Evolutionary conservation across 75 land plant species (phyloP), one percentile per base, ranked within the genome.

Genomic region (Sequoiadendron giganteum): DNA sequence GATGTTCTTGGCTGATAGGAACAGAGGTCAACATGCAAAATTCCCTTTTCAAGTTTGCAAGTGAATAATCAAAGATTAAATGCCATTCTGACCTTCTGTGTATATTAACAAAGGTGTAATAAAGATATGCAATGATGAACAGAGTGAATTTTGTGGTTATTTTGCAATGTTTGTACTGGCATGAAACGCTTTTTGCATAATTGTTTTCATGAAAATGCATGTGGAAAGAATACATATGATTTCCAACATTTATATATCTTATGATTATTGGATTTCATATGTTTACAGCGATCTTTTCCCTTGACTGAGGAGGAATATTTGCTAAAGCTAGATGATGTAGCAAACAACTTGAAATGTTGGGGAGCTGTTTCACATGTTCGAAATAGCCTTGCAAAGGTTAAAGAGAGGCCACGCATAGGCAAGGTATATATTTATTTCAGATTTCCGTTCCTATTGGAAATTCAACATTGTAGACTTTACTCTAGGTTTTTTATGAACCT

Each of bases 361-460:
- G 99, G 99, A 92, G 99, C 99, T 87, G 99, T 98, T 43, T 93
- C 97, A 85, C 95, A 95, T 87, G 91, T 97, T 39, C 92, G 96
- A 80, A 94, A 91, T 85, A 96, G 95, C 92, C 92, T 97, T 34
- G 95, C 89, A 82, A 95, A 93, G 84, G 90, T 91, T 77, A 97
- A 93, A 85, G 99, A 97, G 81, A 90, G 98, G 55, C 99, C 99
- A 83, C 95, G 99, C 49, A 97, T 97, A 73, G 99, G 99, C 65
- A 97, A 97, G 95, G 99, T 96, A 90, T 34, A 56, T 42, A 65
- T 19, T 79, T 82, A 52, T 28, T 82, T 47, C 30, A n/a, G 10
- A 47, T 45, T 10, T 47, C 47, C 77, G 47, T 43, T 45, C 13
- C n/a, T 82, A 45, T 82, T 45, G 45, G 47, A 47, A 28, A 45